phyloP scores from a whole-genome alignment of 2,329 filamentous ascomycete species.

The Ophiosphaerella narmari region DNA sequence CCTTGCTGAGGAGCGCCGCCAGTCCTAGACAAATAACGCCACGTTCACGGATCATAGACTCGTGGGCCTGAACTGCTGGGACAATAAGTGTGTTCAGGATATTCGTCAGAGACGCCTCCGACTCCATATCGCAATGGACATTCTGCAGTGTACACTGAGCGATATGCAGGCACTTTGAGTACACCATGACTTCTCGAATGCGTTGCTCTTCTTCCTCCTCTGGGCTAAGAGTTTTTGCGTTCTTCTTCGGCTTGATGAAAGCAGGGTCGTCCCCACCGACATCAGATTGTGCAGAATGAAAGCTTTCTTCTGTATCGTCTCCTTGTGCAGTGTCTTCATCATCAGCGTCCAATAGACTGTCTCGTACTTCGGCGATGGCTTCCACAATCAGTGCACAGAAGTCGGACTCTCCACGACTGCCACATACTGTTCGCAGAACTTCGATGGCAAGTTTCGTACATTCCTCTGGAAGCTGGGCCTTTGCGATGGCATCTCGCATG shows the following conservation, averaged over 20 bases:
- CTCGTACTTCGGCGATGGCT: slow-evolving; percentile 94
- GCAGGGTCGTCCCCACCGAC: slow-evolving; percentile 64
- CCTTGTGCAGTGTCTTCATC: slow-evolving; percentile 61
- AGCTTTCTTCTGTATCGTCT: slow-evolving; percentile 68
- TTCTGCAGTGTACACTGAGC: slow-evolving; percentile 97
- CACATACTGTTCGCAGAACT: slow-evolving; percentile 81
- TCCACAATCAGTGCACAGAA: slow-evolving; percentile 88
- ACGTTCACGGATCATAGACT: slow-evolving; percentile 88
- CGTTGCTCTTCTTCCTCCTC: slow-evolving; percentile 70
- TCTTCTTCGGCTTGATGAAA: slow-evolving; percentile 50
- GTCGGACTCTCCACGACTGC: slow-evolving; percentile 77
- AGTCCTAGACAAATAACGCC: slow-evolving; percentile 88
- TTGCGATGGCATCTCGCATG: slow-evolving; percentile 81
- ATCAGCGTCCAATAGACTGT: slow-evolving; percentile 75
- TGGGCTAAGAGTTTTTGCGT: slow-evolving; percentile 48
- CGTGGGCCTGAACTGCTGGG: slow-evolving; percentile 89
- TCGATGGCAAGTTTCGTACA: slow-evolving; percentile 87
- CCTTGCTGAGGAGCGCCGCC: slow-evolving; percentile 86
- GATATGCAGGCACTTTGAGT: slow-evolving; percentile 97
- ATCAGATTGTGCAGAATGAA: slow-evolving; percentile 90
- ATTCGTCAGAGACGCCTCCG: slow-evolving; percentile 89
- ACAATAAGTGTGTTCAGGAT: slow-evolving; percentile 98
- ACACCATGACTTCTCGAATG: slow-evolving; percentile 89
- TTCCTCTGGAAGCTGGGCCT: slow-evolving; percentile 87
- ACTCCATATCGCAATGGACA: slow-evolving; percentile 82